Evolutionary conservation across 306 rosid species (phyloP).

Genomic region (Dryas octopetala): DNA sequence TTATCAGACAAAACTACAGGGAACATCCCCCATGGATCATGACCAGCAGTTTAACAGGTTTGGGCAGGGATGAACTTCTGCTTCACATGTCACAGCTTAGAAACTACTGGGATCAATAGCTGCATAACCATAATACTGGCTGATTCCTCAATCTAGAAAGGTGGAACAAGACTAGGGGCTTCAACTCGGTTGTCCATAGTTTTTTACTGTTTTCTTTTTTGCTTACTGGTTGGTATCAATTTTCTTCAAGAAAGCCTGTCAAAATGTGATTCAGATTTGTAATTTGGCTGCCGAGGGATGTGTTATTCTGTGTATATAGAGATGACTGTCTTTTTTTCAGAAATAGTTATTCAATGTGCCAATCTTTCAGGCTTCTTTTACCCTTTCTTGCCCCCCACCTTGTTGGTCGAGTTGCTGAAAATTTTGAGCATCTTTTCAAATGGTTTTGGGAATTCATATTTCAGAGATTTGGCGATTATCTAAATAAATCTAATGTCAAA

Average conservation of each 20-base stretch:
- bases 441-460: too few species aligned
- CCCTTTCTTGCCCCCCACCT: too few species aligned
- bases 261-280: constrained; percentile 9
- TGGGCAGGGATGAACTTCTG: constrained; percentile 87
- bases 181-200: background rate
- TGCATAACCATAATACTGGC: background rate
- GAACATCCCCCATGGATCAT: constrained; percentile 87
- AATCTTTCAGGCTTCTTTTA: background rate
- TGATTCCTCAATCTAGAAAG: background rate
- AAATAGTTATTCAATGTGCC: background rate
- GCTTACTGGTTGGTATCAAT: background rate
- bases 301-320: constrained; percentile 7
- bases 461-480: too few species aligned
- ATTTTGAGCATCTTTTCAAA: too few species aligned
- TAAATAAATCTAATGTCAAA: too few species aligned
- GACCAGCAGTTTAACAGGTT: constrained; percentile 88
- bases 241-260: background rate
- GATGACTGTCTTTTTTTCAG: background rate
- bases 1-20: constrained; percentile 63
- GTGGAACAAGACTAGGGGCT: background rate
- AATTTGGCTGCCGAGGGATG: background rate
- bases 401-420: too few species aligned
- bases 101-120: constrained; percentile 82
- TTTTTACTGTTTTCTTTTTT: background rate
- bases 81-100: constrained; percentile 83